Base-by-base conservation (phyloP, 139 green algal genomes). In the Tetraselmis striata region DNA sequence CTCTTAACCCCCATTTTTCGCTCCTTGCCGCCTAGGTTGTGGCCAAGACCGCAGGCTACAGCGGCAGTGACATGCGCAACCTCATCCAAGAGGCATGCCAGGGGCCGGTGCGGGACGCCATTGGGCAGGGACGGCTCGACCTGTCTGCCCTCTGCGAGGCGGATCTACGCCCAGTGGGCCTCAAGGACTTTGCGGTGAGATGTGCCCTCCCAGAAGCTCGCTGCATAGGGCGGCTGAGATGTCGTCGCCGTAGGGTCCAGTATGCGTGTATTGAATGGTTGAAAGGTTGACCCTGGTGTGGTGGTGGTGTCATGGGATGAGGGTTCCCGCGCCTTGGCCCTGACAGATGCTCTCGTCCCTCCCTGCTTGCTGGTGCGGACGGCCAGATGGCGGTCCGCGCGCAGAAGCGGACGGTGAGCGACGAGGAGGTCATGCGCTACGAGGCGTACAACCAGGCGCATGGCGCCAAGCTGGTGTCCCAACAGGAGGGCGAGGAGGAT, bases 41-140 rank as follows among this genome's bases (percentile, higher is more conserved):
- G 29, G 75, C 75, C 30, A 94, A 91, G 84, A 97, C 94, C 5
- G 85, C 90, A 0, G 91, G 92, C 74, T 95, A 96, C 86, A 87
- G 86, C 77, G 86, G 78, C 77, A 59, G 79, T 32, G 97, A 99
- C 90, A 97, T 99, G 93, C 88, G 88, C 82, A 93, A 95, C 78
- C 88, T 98, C 11, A 93, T 98, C 23, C 91, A 98, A 81, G 96
- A 99, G 85, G 96, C 96, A 26, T 97, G 92, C 84, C 92, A 97
- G 83, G 92, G 91, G 5, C 93, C 95, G 0, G 88, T 98, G 74
- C 86, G 95, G 1, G 93, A 98, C 58, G 91, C 89, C 1, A 84
- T 93, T 80, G 82, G 81, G 75, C 29, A n/a, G 11, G 75, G 85
- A 82, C 29, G 18, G 2, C n/a, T 45, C 11, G 27, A 59, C 26